Conservation (phyloP, 2,329 filamentous ascomycete species). For the Apiospora aurea region DNA sequence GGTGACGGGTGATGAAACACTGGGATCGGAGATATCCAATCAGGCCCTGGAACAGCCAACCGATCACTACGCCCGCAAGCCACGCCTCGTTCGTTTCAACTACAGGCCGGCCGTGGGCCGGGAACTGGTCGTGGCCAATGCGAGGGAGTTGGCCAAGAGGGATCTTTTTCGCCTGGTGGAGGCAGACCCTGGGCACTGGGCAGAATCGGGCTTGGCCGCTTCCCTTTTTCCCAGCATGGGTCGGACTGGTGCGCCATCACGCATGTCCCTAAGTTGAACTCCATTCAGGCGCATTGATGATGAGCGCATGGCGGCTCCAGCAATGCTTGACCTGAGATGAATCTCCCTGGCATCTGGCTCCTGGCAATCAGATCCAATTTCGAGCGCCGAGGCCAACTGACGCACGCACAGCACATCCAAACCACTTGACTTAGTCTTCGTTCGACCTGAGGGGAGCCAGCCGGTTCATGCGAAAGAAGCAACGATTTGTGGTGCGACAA, state of each 20-base stretch:
- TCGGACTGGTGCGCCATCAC: constrained; percentile 7
- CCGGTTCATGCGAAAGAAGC: constrained; percentile 16
- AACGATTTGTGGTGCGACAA: constrained; percentile 20
- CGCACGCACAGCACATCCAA: constrained; percentile 10
- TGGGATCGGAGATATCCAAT: constrained; percentile 16
- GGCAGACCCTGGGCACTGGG: constrained; percentile 14
- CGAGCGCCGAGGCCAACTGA: background rate
- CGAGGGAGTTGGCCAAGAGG: constrained; percentile 6
- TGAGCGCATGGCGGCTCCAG: constrained; percentile 20
- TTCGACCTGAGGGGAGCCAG: background rate
- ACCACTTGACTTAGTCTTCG: constrained; percentile 6
- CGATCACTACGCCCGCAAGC: constrained; percentile 8
- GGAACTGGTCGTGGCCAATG: constrained; percentile 6
- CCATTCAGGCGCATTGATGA: constrained; percentile 21
- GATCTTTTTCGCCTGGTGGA: constrained; percentile 14
- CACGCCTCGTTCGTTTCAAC: constrained; percentile 22
- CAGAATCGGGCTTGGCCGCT: background rate
- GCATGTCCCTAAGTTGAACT: constrained; percentile 11
- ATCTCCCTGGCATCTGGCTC: constrained; percentile 14
- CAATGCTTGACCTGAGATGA: constrained; percentile 15
- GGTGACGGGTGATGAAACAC: constrained; percentile 20
- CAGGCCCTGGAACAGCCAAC: constrained; percentile 18
- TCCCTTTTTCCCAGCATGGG: background rate
- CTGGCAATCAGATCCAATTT: constrained; percentile 7
- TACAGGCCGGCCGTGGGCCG: background rate